phyloP scores from a whole-genome alignment of 257 asterid genomes.

The Ilex asprella region DNA sequence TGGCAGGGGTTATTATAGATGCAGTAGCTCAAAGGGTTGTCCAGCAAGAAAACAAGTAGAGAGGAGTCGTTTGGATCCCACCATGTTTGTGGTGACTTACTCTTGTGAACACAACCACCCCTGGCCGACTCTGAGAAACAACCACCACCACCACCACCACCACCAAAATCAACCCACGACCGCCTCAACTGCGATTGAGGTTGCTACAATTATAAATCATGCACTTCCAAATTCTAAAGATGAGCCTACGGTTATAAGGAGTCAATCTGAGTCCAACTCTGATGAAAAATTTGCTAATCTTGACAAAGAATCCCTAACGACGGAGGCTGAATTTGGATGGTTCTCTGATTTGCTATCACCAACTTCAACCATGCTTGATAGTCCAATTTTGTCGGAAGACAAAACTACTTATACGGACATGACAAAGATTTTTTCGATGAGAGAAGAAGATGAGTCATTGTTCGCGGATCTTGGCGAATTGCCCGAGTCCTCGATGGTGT shows the following conservation, averaged over 20 bases:
- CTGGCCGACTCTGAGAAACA: slow-evolving; percentile 46
- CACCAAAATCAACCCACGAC: slow-evolving; percentile 18
- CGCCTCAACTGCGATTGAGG: background rate
- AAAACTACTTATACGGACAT: slow-evolving; percentile 36
- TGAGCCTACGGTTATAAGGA: slow-evolving; percentile 15
- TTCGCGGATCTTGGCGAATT: slow-evolving; percentile 86
- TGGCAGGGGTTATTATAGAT: slow-evolving; percentile 81
- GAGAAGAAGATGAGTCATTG: slow-evolving; percentile 71
- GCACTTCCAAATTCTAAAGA: slow-evolving; percentile 19
- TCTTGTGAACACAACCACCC: slow-evolving; percentile 87
- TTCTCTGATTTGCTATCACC: slow-evolving; percentile 57
- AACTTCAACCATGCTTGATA: slow-evolving; percentile 43
- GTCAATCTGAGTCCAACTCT: slow-evolving; percentile 14
- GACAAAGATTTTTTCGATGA: slow-evolving; percentile 55
- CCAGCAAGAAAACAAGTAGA: slow-evolving; percentile 97
- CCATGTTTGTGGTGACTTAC: slow-evolving; percentile 67
- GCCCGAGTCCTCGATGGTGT: slow-evolving; percentile 88
- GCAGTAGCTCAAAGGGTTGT: slow-evolving; percentile 95
- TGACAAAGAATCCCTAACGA: slow-evolving; percentile 18
- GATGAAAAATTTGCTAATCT: slow-evolving; percentile 28
- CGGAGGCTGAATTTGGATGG: slow-evolving; percentile 51
- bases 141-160: slow-evolving; percentile 16
- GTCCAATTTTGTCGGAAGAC: slow-evolving; percentile 41
- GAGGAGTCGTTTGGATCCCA: slow-evolving; percentile 66
- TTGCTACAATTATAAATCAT: slow-evolving; percentile 2